Conservation (phyloP, 805 yeast genomes). For the Metschnikowia sp. region DNA sequence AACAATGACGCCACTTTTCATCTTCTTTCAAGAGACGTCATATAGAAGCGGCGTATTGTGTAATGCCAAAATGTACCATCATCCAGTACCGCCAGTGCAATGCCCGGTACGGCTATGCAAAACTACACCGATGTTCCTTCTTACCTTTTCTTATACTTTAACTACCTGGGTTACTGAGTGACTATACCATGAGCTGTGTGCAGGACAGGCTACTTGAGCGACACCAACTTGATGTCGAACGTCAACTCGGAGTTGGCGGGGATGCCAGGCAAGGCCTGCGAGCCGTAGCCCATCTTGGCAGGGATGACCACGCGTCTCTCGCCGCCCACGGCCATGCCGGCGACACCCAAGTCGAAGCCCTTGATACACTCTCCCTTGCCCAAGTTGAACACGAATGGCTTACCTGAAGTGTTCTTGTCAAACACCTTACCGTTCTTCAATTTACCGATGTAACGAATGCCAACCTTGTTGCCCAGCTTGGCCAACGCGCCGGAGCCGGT, state of each 20-base stretch:
- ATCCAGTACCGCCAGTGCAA: not conserved
- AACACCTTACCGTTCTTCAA: slow-evolving; percentile 93
- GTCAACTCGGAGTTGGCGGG: slow-evolving; percentile 97
- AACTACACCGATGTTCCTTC: not conserved
- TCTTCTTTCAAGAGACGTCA: no score
- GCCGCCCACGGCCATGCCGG: slow-evolving; percentile 98
- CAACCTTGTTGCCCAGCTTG: slow-evolving; percentile 85
- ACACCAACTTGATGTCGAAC: slow-evolving; percentile 91
- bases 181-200: no score
- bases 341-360: slow-evolving; percentile 98
- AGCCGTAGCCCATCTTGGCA: slow-evolving; percentile 95
- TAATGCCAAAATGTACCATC: no score
- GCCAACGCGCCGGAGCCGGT: slow-evolving; percentile 85
- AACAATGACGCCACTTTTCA: no score
- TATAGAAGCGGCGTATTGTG: no score
- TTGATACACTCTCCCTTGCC: slow-evolving; percentile 98
- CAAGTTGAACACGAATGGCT: slow-evolving; percentile 85
- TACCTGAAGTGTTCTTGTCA: slow-evolving; percentile 96
- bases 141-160: not conserved
- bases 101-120: no score
- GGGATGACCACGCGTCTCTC: slow-evolving; percentile 98
- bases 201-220: slow-evolving; percentile 59
- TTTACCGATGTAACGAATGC: slow-evolving; percentile 97
- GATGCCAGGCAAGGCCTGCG: slow-evolving; percentile 89
- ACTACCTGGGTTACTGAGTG: not conserved